Evolutionary conservation across 495 filamentous ascomycete genomes (phyloP).

Genomic region (Annulohypoxylon maeteangense): DNA sequence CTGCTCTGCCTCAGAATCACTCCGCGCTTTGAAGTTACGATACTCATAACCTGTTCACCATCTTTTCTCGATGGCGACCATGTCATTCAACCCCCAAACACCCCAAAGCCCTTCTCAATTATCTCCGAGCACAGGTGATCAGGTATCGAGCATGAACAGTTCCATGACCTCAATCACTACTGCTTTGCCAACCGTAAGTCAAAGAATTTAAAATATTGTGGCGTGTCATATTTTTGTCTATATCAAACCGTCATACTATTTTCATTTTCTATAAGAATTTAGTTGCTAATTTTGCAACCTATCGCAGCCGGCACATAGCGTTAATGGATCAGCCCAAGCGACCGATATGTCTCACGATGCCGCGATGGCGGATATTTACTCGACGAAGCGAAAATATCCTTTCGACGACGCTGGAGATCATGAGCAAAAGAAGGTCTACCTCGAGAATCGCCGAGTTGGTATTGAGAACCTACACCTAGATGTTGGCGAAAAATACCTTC

Average conservation of each 20-base stretch:
- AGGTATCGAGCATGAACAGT: conserved; percentile 56
- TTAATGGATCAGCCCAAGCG: conserved; percentile 61
- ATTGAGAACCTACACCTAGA: conserved; percentile 66
- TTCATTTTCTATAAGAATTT: too few species aligned
- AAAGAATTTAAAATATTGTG: conserved; percentile 1
- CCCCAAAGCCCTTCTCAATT: conserved; percentile 68
- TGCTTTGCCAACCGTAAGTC: conserved; percentile 56
- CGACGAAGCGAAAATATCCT: conserved; percentile 65
- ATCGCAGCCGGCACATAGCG: conserved; percentile 62
- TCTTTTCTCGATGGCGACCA: conserved; percentile 52
- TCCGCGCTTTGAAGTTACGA: conserved; percentile 6
- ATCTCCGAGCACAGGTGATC: conserved; percentile 58
- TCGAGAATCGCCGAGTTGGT: conserved; percentile 63
- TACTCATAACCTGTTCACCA: conserved; percentile 26
- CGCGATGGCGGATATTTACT: conserved; percentile 54
- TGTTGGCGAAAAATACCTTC: conserved; percentile 67
- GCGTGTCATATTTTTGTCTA: background rate
- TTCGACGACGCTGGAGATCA: conserved; percentile 59
- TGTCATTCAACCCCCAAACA: conserved; percentile 69
- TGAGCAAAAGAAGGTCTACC: conserved; percentile 65
- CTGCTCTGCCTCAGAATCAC: conserved; percentile 24
- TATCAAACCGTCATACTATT: too few species aligned
- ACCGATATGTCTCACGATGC: conserved; percentile 55
- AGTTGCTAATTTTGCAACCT: conserved; percentile 10
- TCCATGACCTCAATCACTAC: conserved; percentile 58